Base-by-base conservation (phyloP, 1,284 basidiomycete genomes). In the Malassezia furfur region DNA sequence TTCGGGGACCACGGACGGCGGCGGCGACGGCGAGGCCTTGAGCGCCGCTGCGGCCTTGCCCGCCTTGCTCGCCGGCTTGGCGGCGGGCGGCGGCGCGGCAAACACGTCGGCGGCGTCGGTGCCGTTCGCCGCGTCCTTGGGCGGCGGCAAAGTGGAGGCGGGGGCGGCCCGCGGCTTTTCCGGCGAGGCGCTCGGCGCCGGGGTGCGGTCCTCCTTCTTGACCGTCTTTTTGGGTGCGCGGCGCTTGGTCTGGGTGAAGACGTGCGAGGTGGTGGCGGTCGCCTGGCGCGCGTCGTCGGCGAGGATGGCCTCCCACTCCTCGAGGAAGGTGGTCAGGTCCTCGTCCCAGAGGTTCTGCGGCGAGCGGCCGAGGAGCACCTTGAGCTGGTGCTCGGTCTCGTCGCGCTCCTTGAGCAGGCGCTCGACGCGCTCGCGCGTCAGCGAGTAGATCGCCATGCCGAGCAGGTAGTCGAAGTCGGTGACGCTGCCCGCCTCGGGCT, bases 361-460 rank as follows among this genome's bases (percentile, higher is more conserved):
- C 1, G 84, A 83, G 55, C 85, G 83, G 65, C 85, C 83, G 36
- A 96, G 83, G 38, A 98, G 79, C 8, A 76, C 78, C 34, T 90
- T 79, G 38, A 98, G 80, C 75, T 96, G 91, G 3, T 76, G 71
- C 76, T 96, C 89, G 77, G 93, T 94, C 56, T 83, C 82, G 45
- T 82, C 82, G 2, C 86, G 85, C 79, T 91, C 87, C 64, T 83
- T 80, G 31, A 84, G 78, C 7, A 98, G 81, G 78, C 83, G 90
- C 56, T 86, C 86, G 60, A 87, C 90, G 85, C 91, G 93, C 78
- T 98, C 93, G 65, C 82, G 84, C 1, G 94, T 98, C 78, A 98
- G 79, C 77, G 85, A 96, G 80, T 84, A 91, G 74, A 98, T 91
- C 5, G 88, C 79, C 93, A 99, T 98, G 28, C 87, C 84, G 57